Evolutionary conservation across 73 alveolate genomes (phyloP), one percentile per base, ranked within the genome.

Genomic region (Paramecium sonneborni): DNA sequence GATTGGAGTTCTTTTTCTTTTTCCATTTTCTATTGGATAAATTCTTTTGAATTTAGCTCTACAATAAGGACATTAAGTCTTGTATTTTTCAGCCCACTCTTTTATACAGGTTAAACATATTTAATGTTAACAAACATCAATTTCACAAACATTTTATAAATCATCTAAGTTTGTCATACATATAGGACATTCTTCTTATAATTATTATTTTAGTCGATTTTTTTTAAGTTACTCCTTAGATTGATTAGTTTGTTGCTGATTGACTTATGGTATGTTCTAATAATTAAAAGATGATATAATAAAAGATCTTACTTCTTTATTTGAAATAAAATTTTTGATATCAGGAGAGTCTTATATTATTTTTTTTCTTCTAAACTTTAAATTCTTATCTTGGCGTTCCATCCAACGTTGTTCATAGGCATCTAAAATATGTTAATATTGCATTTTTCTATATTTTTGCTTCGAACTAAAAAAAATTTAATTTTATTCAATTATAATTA

Each of bases 41-140:
- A 72, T 37, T 21, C 11, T 72, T 37, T 72, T 72, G 44, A 72
- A 35, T 8, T 72, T 38, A 7, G 44, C 86, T 37, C 86, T 32
- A 30, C 86, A 72, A 72, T 21, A 72, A 10, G 86, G 86, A 72
- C 86, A 72, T 23, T 32, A 72, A 2, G 57, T 38, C 24, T 72
- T 72, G 18, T 72, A 72, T 72, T 72, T 72, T 34, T 72, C 52
- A 15, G 86, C 86, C 86, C 86, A 72, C 32, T 72, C 57, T 72
- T 30, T 72, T 12, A 72, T 72, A 35, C 86, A 72, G 3, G n/a
- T 18, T 15, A 28, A 35, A 35, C 86, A 72, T 34, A 72, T 38
- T 18, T 35, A 72, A 72, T 72, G 86, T 34, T 72, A 32, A 38
- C 86, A 72, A 8, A 24, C 57, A 72, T 32, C 86, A 1, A 72